Base-by-base conservation (phyloP, 139 green algal genomes). In the Marvania coccoides region DNA sequence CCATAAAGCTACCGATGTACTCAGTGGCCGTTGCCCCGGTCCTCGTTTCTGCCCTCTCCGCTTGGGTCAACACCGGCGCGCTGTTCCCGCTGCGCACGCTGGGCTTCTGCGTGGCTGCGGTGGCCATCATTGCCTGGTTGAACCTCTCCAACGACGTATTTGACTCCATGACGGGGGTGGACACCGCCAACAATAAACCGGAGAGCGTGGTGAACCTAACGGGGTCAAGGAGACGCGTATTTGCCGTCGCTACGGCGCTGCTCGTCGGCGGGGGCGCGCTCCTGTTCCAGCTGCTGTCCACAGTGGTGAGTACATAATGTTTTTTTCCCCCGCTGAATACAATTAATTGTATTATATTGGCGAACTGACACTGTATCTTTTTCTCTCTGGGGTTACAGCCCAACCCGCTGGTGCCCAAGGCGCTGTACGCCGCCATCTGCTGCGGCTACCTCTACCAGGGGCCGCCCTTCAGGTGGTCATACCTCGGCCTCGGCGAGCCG, bases 81-180 rank as follows among this genome's bases (percentile, higher is more conserved):
- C 28, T 86, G 4, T 29, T 71, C 0, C 62, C 66, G 46, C 46
- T 47, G 7, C 72, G 72, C 8, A 84, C 67, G 10, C 42, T 30
- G 5, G 61, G 69, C 6, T 63, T 96, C 2, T 70, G 84, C 10
- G 0, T 88, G 3, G 86, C 81, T 0, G 74, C 81, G 15, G 74
- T 91, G 24, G 42, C 73, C n/a, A 81, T 96, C 66, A 96, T 98
- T 47, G 90, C 79, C 15, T 98, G 92, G 92, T 77, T 98, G n/a
- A 98, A 98, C 61, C 75, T 97, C 1, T 97, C 88, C 71, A 99
- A 99, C 62, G 94, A 99, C 61, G 88, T 81, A 1, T 97, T 94
- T 81, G 94, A 99, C 76, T 71, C 87, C 13, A 37, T 75, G 1
- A 99, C 90, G 6, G 90, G 89, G 6, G 91, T 95, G 12, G 94